phyloP scores from a whole-genome alignment of 495 filamentous ascomycete genomes.

The Penicillium bialowiezense region DNA sequence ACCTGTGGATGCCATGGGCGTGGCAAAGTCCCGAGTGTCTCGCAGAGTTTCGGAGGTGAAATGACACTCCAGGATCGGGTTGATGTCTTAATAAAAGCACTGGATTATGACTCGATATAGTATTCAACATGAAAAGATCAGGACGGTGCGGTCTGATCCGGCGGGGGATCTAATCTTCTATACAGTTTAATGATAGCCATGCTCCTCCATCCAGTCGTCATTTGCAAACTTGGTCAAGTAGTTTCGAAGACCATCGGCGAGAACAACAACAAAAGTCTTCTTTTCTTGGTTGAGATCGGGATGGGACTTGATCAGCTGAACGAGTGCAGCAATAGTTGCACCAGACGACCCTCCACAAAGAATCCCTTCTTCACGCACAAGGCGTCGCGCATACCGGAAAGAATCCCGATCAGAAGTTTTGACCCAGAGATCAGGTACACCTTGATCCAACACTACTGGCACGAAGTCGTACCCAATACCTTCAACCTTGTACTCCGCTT shows the following conservation, averaged over 20 bases:
- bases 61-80: background rate
- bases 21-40: constrained; percentile 20
- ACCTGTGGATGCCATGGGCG: constrained; percentile 10
- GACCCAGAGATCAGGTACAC: constrained; percentile 74
- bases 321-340: constrained; percentile 72
- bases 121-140: too few relatives aligned
- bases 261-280: constrained; percentile 66
- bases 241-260: constrained; percentile 69
- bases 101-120: too few relatives aligned
- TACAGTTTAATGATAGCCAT: constrained; percentile 51
- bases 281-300: constrained; percentile 20
- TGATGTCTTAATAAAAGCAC: too few relatives aligned
- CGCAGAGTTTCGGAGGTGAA: constrained; percentile 10
- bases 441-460: constrained; percentile 72
- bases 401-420: constrained; percentile 83
- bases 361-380: constrained; percentile 80
- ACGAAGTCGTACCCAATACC: constrained; percentile 91
- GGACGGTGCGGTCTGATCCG: too few relatives aligned
- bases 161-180: too few relatives aligned
- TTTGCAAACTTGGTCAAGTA: constrained; percentile 88
- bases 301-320: constrained; percentile 44
- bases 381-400: constrained; percentile 69
- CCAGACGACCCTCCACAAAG: constrained; percentile 81
- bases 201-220: constrained; percentile 83
- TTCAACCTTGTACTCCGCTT: constrained; percentile 72